Percentiles rank a stretch among this genome's conserved stretches.
Conservation (phyloP, 108 stramenopile species). For the Aurantiochytrium sp. region DNA sequence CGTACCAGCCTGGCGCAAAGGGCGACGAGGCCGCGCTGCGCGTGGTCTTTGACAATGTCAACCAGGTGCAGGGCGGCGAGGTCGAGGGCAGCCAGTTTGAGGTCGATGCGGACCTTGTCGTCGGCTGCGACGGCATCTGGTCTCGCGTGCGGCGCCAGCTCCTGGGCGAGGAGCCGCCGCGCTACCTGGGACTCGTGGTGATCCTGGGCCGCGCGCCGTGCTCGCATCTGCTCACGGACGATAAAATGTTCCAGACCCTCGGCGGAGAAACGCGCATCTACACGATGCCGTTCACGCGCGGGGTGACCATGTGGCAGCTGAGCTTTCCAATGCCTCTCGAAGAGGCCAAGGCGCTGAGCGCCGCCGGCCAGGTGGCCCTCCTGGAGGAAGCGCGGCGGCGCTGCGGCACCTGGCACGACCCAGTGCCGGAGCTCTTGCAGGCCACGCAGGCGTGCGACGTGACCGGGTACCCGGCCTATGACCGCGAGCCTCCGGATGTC, state of each 20-base stretch:
- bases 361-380: background rate
- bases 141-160: slow-evolving; percentile 57
- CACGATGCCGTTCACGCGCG: slow-evolving; percentile 7
- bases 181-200: slow-evolving; percentile 73
- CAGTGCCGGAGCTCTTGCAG: background rate
- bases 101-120: slow-evolving; percentile 59
- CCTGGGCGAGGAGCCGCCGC: slow-evolving; percentile 45
- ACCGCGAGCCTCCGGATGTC: background rate
- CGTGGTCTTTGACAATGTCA: background rate
- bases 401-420: background rate
- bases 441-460: background rate
- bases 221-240: slow-evolving; percentile 22
- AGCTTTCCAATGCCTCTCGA: slow-evolving; percentile 27
- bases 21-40: background rate
- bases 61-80: slow-evolving; percentile 32
- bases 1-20: background rate
- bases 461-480: slow-evolving; percentile 25
- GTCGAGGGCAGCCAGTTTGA: slow-evolving; percentile 6
- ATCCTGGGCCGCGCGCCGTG: slow-evolving; percentile 68
- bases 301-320: slow-evolving; percentile 8
- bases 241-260: slow-evolving; percentile 13
- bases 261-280: slow-evolving; percentile 21
- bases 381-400: background rate
- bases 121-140: slow-evolving; percentile 85
- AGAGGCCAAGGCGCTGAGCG: background rate